Base-by-base conservation (phyloP, 129 eudicot species). In the Arctium lappa region DNA sequence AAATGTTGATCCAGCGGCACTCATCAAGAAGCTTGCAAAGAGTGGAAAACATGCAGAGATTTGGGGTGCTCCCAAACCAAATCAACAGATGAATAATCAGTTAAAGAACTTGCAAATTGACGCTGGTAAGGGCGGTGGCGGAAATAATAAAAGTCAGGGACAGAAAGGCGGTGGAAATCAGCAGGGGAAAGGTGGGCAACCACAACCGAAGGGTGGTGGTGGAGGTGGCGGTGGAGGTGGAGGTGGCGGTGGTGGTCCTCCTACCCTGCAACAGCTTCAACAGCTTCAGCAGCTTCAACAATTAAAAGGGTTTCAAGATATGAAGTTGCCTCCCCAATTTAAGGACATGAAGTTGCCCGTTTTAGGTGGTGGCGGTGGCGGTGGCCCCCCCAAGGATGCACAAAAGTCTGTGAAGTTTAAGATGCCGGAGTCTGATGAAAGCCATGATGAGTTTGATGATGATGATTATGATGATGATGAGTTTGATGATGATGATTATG, bases 41-140 rank as follows among this genome's bases (percentile, higher is more conserved):
- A 84, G 84, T 80, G 97, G 97, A 30, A 93, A 93, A 81, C 90
- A 84, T 86, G 97, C 97, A 13, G 93, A 91, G 82, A 7, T 91
- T 15, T 92, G 95, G 95, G 95, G 94, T 30, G 84, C 63, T 34
- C 40, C 84, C 82, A 70, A 87, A 80, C 79, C 91, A 78, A 73
- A 73, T 78, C 84, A 60, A 79, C 87, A 92, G 72, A 81, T 90
- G 74, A 84, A 86, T 36, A 89, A 91, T 80, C 97, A 94, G 86
- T 44, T 85, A 30, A 94, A 90, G 77, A 88, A 90, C 80, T 56
- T 87, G 86, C 93, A 92, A 86, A 81, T 85, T 82, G 92, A 87
- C 66, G 75, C 69, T 72, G 86, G 79, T 30, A 78, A 78, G 3
- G 81, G 73, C 6, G 27, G 27, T 22, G 27, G 27, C 27, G 27